Evolutionary conservation across 2,329 filamentous ascomycete species (phyloP), one percentile per base, ranked within the genome.

Genomic region (Trichoderma sp.): DNA sequence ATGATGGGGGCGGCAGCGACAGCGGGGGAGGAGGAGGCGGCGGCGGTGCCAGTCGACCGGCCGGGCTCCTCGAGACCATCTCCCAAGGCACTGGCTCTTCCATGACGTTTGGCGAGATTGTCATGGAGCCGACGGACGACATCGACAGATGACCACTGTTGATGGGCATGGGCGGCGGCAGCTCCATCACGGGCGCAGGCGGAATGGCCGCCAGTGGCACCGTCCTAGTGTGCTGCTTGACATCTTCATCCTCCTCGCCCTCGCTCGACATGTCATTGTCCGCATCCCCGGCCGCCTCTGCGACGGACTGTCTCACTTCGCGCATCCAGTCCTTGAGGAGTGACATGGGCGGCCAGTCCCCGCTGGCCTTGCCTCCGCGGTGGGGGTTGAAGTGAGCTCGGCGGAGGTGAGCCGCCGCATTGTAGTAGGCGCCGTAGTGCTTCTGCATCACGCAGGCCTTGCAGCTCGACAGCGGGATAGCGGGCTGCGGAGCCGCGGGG

Each of bases 241-340:
- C 74, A 12, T 80, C 79, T 26, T 78, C 76, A 17, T 79, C 80
- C 15, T 84, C 82, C 21, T 86, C 84, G n/a, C 79, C 82, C 9
- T 81, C 83, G 12, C 83, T 84, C 21, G 74, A 76, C 1, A 78
- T 81, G 24, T 75, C 65, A 21, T 64, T 61, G 43, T 63, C 64
- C 7, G 50, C 65, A 28, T 71, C 69, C 2, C 62, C 75, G 43
- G 81, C 74, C 43, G 80, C 79, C 39, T 80, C 76, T n/a, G 75
- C 76, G 52, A 84, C 79, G 7, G 81, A 80, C 65, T 85, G 82
- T 19, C 82, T 79, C 34, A 87, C 82, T 71, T 87, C 85, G 51
- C 81, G 80, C 83, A 87, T 86, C 84, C 85, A 86, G 70, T 86
- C 83, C 69, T 85, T 85, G 30, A 86, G 72, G 12, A 85, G 78